Percentiles rank a stretch among this genome's conserved stretches.
Evolutionary conservation across 352 stramenopile species (phyloP).

Genomic region (Phytophthora tentaculata): DNA sequence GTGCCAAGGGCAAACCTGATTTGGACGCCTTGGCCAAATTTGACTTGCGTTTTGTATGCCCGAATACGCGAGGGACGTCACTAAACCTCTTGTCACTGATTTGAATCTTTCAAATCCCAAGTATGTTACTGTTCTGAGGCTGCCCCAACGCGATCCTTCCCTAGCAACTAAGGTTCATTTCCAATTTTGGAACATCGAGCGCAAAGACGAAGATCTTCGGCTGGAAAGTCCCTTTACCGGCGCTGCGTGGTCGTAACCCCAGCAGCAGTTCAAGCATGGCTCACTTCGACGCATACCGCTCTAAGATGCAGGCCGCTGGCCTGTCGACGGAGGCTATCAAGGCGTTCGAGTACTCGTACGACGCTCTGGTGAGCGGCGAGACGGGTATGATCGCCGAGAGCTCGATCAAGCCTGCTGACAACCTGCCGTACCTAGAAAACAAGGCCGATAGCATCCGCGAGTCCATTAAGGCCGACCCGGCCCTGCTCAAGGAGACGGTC

Average conservation of each 20-base stretch:
- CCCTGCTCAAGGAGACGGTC: slow-evolving; percentile 84
- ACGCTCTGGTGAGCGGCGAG: slow-evolving; percentile 93
- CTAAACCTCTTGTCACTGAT: slow-evolving; percentile 9
- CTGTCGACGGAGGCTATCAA: slow-evolving; percentile 96
- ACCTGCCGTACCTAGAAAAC: slow-evolving; percentile 84
- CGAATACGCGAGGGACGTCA: slow-evolving; percentile 5
- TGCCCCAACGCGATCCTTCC: slow-evolving; percentile 24
- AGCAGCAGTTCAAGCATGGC: slow-evolving; percentile 50
- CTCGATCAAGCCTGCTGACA: slow-evolving; percentile 90
- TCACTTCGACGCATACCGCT: slow-evolving; percentile 83
- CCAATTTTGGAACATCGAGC: slow-evolving; percentile 39
- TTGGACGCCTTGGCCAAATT: slow-evolving; percentile 8
- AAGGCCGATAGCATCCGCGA: slow-evolving; percentile 80
- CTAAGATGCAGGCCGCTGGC: slow-evolving; percentile 97
- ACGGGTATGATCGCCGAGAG: slow-evolving; percentile 97
- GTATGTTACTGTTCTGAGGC: slow-evolving; percentile 23
- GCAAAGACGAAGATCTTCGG: slow-evolving; percentile 54
- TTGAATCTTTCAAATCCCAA: slow-evolving; percentile 11
- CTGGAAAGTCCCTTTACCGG: slow-evolving; percentile 35
- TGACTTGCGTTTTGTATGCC: too few relatives aligned
- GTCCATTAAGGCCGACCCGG: slow-evolving; percentile 68
- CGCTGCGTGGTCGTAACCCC: slow-evolving; percentile 39
- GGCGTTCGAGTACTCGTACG: slow-evolving; percentile 98
- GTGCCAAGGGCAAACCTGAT: slow-evolving; percentile 17
- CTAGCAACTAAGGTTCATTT: slow-evolving; percentile 26